Conservation (phyloP, 139 green algal species). For the Volvox africanus region DNA sequence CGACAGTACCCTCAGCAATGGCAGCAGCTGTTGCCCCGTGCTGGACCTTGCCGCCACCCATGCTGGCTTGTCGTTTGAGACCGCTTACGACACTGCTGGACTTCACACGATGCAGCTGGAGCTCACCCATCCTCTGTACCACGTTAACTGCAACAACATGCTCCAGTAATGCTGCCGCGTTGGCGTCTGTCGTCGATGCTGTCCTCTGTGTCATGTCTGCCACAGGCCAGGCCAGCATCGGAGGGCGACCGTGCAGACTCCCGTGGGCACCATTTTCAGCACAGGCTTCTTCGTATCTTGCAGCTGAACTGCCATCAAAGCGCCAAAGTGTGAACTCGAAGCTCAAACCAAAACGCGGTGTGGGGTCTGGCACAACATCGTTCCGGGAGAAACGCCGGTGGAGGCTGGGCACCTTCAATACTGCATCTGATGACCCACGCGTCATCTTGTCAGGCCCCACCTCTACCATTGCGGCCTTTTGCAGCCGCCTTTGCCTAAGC, state of each 20-base stretch:
- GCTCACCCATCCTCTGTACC: constrained; percentile 1
- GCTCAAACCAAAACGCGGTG: not conserved
- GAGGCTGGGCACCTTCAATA: no score
- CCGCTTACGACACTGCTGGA: no score
- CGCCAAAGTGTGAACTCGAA: not conserved
- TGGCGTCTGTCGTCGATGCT: no score
- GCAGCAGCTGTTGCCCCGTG: no score
- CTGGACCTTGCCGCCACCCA: no score
- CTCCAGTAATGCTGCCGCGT: not conserved
- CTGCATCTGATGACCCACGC: not conserved
- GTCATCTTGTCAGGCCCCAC: not conserved
- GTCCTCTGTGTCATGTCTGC: no score
- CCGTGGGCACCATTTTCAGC: no score
- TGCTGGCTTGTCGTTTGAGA: no score
- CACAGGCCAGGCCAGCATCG: no score
- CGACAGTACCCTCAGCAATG: no score
- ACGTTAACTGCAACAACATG: not conserved
- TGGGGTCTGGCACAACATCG: not conserved
- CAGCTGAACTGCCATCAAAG: not conserved
- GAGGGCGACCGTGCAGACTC: no score
- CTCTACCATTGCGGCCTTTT: not conserved
- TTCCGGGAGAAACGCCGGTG: no score
- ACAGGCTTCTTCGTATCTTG: not conserved
- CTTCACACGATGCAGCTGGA: not conserved
- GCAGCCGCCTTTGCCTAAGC: not conserved